Conservation (phyloP, 305 asterid species). For the Plantago coronopus region DNA sequence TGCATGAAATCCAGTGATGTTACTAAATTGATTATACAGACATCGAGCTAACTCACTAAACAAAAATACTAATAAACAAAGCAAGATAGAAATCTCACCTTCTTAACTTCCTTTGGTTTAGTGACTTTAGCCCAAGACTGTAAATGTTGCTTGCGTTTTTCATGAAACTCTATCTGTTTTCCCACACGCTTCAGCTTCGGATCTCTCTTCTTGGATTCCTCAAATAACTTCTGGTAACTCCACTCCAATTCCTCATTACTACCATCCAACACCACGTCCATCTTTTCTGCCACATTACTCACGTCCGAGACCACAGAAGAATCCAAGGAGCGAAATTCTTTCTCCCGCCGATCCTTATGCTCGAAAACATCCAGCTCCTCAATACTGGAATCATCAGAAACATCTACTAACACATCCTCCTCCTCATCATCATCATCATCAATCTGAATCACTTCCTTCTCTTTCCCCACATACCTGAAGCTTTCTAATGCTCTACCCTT, state of each 20-base stretch:
- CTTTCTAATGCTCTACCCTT: conserved; percentile 26
- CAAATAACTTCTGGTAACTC: conserved; percentile 33
- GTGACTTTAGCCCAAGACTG: conserved; percentile 32
- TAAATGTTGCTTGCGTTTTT: conserved; percentile 22
- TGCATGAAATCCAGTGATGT: background rate
- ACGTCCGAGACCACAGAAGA: conserved; percentile 36
- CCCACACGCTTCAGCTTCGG: conserved; percentile 23
- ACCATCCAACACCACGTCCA: conserved; percentile 28
- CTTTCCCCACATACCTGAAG: conserved; percentile 26
- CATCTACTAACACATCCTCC: conserved; percentile 15
- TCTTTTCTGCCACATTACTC: conserved; percentile 25
- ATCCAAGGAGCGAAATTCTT: conserved; percentile 35
- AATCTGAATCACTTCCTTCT: conserved; percentile 33
- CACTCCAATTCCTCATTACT: conserved; percentile 18
- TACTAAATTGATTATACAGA: background rate
- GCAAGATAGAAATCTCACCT: conserved; percentile 25
- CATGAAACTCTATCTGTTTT: conserved; percentile 32
- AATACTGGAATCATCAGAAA: conserved; percentile 28
- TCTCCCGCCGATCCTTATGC: conserved; percentile 23
- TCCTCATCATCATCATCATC: conserved; percentile 34
- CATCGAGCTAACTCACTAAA: background rate
- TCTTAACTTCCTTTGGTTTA: conserved; percentile 32
- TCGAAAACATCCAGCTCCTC: conserved; percentile 29
- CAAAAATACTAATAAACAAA: background rate
- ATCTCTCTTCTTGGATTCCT: conserved; percentile 29